Evolutionary conservation across 371 early-diverging fungal genomes (phyloP), one percentile per base, ranked within the genome.

Genomic region (Mortierella polycephala): DNA sequence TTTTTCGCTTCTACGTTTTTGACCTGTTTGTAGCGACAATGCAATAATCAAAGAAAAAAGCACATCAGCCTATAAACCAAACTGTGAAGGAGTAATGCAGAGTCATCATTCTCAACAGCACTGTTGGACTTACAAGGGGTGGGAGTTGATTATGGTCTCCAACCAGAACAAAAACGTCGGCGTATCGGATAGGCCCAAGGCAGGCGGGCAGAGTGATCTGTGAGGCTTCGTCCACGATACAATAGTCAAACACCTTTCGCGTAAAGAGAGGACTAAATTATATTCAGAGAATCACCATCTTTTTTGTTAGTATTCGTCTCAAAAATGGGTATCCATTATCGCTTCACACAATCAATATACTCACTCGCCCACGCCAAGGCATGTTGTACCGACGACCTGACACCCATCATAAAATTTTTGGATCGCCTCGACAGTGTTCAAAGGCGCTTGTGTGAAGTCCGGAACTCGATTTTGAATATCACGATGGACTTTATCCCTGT

Each of bases 111-210:
- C 46, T 57, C 20, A 30, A 41, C 20, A 61, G 56, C 2, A 0
- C 1, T 9, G 7, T 49, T 50, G 65, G 61, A 47, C 88, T 82
- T 82, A 96, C 94, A 61, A 99, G 82, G 8, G 99, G 99, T n/a
- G 97, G 96, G 5, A 99, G 89, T 81, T 99, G 99, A 71, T 99
- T 93, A 71, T 96, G 96, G 82, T 99, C 99, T 14, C 99, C 99
- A 12, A 99, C 99, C 9, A 99, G 85, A 16, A 99, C 91, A 90
- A 99, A 98, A 12, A 74, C 84, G 14, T 89, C 82, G 5, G 96
- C 95, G 65, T 86, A 89, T n/a, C 90, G 85, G 47, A 99, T 81
- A 3, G 99, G 99, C 0, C 99, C 98, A 47, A 99, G 69, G 67
- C 96, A 93, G 1, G 93, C 92, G 0, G 99, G 99, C 46, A 99